Evolutionary conservation across 225 moss, liverwort and hornwort species (phyloP).

Genomic region (Neckera pumila): DNA sequence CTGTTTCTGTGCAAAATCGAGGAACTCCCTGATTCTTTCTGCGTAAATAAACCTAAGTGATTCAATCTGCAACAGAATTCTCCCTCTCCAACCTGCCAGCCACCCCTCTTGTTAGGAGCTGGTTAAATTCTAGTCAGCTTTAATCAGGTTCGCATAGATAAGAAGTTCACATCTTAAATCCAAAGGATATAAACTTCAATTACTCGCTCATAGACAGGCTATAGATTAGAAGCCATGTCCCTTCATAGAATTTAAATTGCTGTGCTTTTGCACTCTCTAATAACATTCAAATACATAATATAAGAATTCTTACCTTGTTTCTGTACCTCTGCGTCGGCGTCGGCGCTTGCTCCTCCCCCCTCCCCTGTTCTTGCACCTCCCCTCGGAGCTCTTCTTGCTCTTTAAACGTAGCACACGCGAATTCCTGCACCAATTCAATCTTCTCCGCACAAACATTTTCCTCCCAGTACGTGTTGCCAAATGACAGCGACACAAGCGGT

Average conservation of each 20-base stretch:
- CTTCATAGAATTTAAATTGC: neutral
- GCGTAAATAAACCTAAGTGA: neutral
- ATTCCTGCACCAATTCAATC: neutral
- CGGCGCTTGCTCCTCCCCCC: conserved; percentile 7
- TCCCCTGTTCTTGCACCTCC: neutral
- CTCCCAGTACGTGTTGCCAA: neutral
- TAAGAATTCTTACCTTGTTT: neutral
- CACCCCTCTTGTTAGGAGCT: neutral
- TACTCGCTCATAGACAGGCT: neutral
- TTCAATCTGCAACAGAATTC: neutral
- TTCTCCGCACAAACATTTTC: conserved; percentile 14
- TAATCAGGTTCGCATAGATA: neutral
- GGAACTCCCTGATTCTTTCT: neutral
- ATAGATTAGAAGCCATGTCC: neutral
- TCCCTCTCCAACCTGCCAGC: neutral
- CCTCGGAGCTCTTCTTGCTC: neutral
- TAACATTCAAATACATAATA: neutral
- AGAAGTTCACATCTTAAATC: neutral
- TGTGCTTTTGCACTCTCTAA: neutral
- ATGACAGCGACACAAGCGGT: neutral
- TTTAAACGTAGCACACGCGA: neutral
- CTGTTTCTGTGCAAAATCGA: neutral
- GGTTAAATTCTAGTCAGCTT: neutral
- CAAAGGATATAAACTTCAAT: neutral
- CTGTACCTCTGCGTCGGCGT: neutral